A percentile compares a stretch with the other conserved stretches of the same genome.
These are phyloP conservation scores for Alternaria novae-zelandiae DNA, from an alignment of 2,329 filamentous ascomycete species.

Conservation along the genomic window DNA sequence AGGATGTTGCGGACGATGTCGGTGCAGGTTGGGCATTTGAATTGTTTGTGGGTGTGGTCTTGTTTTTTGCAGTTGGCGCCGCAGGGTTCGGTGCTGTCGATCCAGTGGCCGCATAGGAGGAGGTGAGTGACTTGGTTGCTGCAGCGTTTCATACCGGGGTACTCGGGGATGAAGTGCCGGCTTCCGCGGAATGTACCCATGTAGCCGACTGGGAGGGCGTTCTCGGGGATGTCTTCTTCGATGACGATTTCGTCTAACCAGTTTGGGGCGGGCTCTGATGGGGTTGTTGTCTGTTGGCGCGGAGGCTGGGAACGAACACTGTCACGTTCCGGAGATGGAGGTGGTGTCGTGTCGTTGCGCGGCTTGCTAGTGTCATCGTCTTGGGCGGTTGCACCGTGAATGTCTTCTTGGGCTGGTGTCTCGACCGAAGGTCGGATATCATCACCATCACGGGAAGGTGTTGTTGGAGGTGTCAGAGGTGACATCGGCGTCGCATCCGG, in stretches of 20 bases:
- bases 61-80: constrained; percentile 15
- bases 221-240: neutral
- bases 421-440: neutral
- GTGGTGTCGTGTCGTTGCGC: neutral
- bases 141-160: neutral
- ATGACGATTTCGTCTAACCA: neutral
- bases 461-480: neutral
- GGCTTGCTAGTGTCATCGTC: neutral
- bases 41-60: neutral
- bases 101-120: constrained; percentile 22
- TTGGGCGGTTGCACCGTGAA: neutral
- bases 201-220: constrained; percentile 15
- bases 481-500: neutral
- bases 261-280: neutral
- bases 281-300: neutral
- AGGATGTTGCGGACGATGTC: constrained; percentile 2
- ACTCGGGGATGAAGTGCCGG: constrained; percentile 4
- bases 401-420: neutral
- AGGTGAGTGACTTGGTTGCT: constrained; percentile 1
- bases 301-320: neutral
- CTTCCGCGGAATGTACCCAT: constrained; percentile 13
- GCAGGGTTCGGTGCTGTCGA: constrained; percentile 12
- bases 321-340: neutral
- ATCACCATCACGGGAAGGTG: neutral
- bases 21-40: constrained; percentile 17